Conservation (phyloP, 345 rosid species). For the Hibiscus trionum region DNA sequence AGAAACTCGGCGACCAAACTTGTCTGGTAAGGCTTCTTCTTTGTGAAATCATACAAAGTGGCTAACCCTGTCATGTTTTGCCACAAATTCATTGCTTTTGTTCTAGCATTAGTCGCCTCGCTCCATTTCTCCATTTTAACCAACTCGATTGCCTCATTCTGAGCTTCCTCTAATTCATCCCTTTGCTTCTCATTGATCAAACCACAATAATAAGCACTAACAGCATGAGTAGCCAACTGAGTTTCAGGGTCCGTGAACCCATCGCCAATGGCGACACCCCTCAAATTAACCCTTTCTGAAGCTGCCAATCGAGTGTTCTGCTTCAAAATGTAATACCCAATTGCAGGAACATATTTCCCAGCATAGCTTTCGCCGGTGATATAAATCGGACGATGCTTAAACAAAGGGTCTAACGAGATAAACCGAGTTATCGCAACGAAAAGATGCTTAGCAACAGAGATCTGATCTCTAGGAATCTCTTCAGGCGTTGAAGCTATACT, state of each 20-base stretch:
- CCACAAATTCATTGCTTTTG: slow-evolving; percentile 22
- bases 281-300: slow-evolving; percentile 35
- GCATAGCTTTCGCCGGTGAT: slow-evolving; percentile 81
- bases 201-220: slow-evolving; percentile 50
- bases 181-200: slow-evolving; percentile 65
- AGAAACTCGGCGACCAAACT: slow-evolving; percentile 33
- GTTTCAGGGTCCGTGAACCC: slow-evolving; percentile 64
- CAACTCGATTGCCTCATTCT: slow-evolving; percentile 31
- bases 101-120: slow-evolving; percentile 51
- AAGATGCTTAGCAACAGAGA: slow-evolving; percentile 50
- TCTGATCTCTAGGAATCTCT: slow-evolving; percentile 58
- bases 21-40: slow-evolving; percentile 36
- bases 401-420: slow-evolving; percentile 31
- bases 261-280: slow-evolving; percentile 68
- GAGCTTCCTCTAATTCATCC: slow-evolving; percentile 43
- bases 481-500: slow-evolving; percentile 49
- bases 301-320: slow-evolving; percentile 26
- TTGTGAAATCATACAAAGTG: slow-evolving; percentile 48
- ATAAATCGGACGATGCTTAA: slow-evolving; percentile 48
- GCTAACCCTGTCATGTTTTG: slow-evolving; percentile 67
- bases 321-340: slow-evolving; percentile 57
- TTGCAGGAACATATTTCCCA: slow-evolving; percentile 68
- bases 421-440: slow-evolving; percentile 46
- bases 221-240: slow-evolving; percentile 50
- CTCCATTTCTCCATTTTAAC: slow-evolving; percentile 44